A percentile compares a stretch with the other conserved stretches of the same genome.
Conservation (phyloP, 176 grass and related monocot species). For the Guadua angustifolia region DNA sequence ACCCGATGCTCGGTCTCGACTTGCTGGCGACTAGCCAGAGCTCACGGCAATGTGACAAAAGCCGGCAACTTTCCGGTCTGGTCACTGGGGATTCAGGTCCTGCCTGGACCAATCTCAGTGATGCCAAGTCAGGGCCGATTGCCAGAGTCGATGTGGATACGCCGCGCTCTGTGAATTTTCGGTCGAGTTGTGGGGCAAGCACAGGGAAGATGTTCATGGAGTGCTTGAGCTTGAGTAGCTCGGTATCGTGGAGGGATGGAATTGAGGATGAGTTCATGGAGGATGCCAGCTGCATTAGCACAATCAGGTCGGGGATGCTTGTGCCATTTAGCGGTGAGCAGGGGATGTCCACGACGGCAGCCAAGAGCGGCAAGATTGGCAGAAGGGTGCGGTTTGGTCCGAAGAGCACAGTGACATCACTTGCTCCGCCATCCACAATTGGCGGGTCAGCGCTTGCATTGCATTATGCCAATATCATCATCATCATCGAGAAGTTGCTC, state of each 20-base stretch:
- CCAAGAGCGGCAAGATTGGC: conserved; percentile 42
- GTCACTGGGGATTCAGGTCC: conserved; percentile 48
- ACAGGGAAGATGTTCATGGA: conserved; percentile 81
- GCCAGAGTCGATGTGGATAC: conserved; percentile 35
- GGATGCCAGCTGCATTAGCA: conserved; percentile 62
- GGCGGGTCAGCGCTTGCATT: conserved; percentile 80
- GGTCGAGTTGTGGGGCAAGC: conserved; percentile 61
- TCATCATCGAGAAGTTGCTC: conserved; percentile 92
- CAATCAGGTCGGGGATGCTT: conserved; percentile 60
- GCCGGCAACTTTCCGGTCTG: conserved; percentile 49
- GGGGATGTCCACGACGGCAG: background rate
- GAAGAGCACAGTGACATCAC: conserved; percentile 69
- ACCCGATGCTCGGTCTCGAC: conserved; percentile 65
- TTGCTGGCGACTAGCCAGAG: conserved; percentile 38
- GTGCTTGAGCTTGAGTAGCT: conserved; percentile 77
- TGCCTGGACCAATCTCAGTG: conserved; percentile 19
- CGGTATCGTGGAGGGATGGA: conserved; percentile 49
- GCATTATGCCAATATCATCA: conserved; percentile 87
- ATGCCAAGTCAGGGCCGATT: conserved; percentile 52
- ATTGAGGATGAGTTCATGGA: conserved; percentile 60
- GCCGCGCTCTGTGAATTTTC: conserved; percentile 22
- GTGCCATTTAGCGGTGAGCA: conserved; percentile 58
- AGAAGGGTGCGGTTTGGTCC: conserved; percentile 58
- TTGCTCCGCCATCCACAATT: conserved; percentile 68
- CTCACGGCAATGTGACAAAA: conserved; percentile 39